Evolutionary conservation across 176 grass and related monocot species (phyloP), one percentile per base, ranked within the genome.

Genomic region (Olyra latifolia): DNA sequence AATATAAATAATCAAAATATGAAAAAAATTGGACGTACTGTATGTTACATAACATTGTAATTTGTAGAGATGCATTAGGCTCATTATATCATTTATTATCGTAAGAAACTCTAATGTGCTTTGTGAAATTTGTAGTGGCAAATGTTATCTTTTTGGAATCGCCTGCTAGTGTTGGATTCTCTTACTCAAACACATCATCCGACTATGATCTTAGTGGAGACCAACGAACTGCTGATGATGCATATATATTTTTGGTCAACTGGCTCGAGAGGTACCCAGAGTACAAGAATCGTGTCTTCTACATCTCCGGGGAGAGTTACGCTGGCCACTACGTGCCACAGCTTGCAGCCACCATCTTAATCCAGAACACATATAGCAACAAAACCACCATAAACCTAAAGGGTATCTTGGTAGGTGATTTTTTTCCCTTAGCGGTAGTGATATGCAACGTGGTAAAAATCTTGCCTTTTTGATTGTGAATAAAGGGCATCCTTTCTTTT

Each of bases 91-190:
- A 3, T 35, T 35, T 35, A 35, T 35, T 35, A 35, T 35, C 5
- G 32, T 35, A 35, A 35, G 5, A 35, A 35, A 35, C 32, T 2
- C 32, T 35, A 35, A 35, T 35, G 32, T 23, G 4, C 10, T 13
- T n/a, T 12, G 32, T 69, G 22, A 72, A 63, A 27, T 24, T 86
- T 69, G 54, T 25, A 88, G 89, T 82, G 28, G 85, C 81, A 6
- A 91, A 91, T 49, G 78, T 91, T 41, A 68, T 91, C 22, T 91
- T 91, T 56, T 24, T 91, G 45, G 89, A 91, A 50, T 87, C 85
- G 0, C 89, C 89, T 0, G 85, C 76, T 2, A 85, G 89, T 14
- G 89, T 91, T 16, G 85, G 89, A 23, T 91, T 85, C 48, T 88
- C 89, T 5, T 91, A 91, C 69, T 85, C 85, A 1, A 88, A 91